Evolutionary conservation across 352 stramenopile species (phyloP).

Genomic region (Phytopythium chamaehyphon): DNA sequence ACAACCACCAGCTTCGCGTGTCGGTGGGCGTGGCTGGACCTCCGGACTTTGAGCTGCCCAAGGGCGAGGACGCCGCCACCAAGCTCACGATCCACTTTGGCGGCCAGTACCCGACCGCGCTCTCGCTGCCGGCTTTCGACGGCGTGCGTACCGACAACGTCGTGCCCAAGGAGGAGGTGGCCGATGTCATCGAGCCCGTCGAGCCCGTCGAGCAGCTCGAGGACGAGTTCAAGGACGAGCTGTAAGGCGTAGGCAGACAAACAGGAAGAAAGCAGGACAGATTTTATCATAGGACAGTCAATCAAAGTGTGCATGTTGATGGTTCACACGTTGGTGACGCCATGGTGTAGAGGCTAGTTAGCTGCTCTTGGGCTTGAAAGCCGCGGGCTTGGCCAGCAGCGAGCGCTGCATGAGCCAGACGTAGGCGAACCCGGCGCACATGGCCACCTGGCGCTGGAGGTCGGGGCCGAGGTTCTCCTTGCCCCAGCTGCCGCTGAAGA

Average conservation of each 20-base stretch:
- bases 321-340: too few relatives aligned
- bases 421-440: slow-evolving; percentile 37
- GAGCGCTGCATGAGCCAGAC: slow-evolving; percentile 41
- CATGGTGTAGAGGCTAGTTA: not conserved
- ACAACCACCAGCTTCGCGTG: slow-evolving; percentile 70
- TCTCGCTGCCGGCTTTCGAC: slow-evolving; percentile 59
- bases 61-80: slow-evolving; percentile 39
- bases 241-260: slow-evolving; percentile 20
- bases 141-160: slow-evolving; percentile 63
- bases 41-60: slow-evolving; percentile 51
- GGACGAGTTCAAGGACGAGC: slow-evolving; percentile 46
- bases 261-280: not conserved
- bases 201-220: slow-evolving; percentile 32
- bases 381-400: slow-evolving; percentile 12
- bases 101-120: slow-evolving; percentile 57
- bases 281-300: not conserved
- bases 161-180: slow-evolving; percentile 31
- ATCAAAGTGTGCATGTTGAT: too few relatives aligned
- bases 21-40: slow-evolving; percentile 54
- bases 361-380: slow-evolving; percentile 8
- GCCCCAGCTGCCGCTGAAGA: slow-evolving; percentile 59
- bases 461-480: slow-evolving; percentile 33
- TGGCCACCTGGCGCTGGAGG: slow-evolving; percentile 43
- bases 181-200: slow-evolving; percentile 16
- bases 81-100: slow-evolving; percentile 76